Base-by-base conservation (phyloP, 306 rosid genomes). In the Cucumis melo region DNA sequence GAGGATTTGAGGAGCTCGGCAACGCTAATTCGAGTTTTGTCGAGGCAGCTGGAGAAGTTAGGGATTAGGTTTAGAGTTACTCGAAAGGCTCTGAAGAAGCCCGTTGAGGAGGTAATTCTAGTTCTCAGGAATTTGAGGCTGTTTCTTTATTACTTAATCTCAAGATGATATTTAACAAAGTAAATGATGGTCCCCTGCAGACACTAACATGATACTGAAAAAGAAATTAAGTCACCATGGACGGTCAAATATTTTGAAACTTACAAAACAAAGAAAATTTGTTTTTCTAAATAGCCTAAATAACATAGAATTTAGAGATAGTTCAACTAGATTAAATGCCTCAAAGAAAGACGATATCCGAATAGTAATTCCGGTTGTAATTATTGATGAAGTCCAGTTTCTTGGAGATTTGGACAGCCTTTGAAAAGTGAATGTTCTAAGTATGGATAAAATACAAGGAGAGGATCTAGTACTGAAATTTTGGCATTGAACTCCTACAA, bases 31-130 rank as follows among this genome's bases (percentile, higher is more conserved):
- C 80, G 92, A 87, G 92, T 86, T 81, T 80, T 93, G 83, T 88
- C 96, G 10, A 86, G 97, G 80, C 96, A 93, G 86, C 86, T 91
- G 61, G 97, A 93, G 89, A 93, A 93, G 81, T 82, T 93, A 83
- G 92, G 93, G 60, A 84, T 88, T 54, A 75, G 93, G 82, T 93
- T 93, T 85, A 87, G 96, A 53, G 85, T 88, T 60, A 91, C 96
- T 1, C 81, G 96, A 60, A 88, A 85, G 83, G 24, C 86, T 48
- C 76, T 93, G 86, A 93, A 91, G 83, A 87, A 87, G 12, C 98
- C 98, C 73, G 75, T 91, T 56, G 80, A 87, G 32, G 96, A 93
- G 96, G 98, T 93, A 87, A 78, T 72, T 50, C 20, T 32, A 19
- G 8, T 46, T 72, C 42, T 71, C 15, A 11, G 55, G 20, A 39